A percentile compares a stretch with the other conserved stretches of the same genome.
Conservation (phyloP, 176 grass and related monocot genomes). For the Sorghum bicolor region Sorghum_bicolor_NCBIv3 NC_012876.2:17220501-17221000, state of each 20-base stretch:
- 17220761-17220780: background rate
- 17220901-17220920: background rate
- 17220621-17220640: background rate
- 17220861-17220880: background rate
- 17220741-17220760: background rate
- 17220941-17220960: no score
- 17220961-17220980: no score
- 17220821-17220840: slow-evolving; percentile 20
- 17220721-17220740: background rate
- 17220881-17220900: no score
- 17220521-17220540: background rate
- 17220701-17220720: background rate
- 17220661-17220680: background rate
- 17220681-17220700: slow-evolving; percentile 23
- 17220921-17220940: background rate
- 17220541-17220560: background rate
- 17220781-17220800: background rate
- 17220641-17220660: background rate
- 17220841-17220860: background rate
- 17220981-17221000: no score
- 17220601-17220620: background rate
- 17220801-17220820: background rate
- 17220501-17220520: background rate
- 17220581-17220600: background rate
- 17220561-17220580: background rate